Percentiles rank a stretch among this genome's conserved stretches.
Evolutionary conservation across 306 rosid genomes (phyloP).

Genomic region (Quercus alba): DNA sequence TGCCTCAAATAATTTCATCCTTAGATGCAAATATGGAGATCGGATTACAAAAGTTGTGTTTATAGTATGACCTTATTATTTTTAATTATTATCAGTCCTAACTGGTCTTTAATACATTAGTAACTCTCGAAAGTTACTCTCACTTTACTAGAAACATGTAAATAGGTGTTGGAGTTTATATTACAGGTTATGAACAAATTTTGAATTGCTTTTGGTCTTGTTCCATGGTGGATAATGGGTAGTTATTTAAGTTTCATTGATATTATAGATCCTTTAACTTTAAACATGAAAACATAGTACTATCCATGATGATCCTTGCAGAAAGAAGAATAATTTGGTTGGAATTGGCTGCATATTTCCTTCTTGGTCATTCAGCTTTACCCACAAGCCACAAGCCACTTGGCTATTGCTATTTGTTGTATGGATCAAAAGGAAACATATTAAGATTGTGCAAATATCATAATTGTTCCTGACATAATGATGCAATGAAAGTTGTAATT

Average conservation of each 20-base stretch:
- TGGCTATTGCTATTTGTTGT: no score
- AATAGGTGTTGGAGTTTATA: background rate
- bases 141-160: background rate
- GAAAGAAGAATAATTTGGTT: no score
- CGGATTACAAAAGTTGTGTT: conserved; percentile 68
- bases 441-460: no score
- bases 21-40: conserved; percentile 78
- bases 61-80: conserved; percentile 1
- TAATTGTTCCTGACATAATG: no score
- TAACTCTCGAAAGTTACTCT: no score
- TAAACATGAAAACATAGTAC: no score
- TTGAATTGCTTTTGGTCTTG: background rate
- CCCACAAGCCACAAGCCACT: no score
- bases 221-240: background rate
- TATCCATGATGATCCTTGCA: background rate
- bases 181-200: background rate
- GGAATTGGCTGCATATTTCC: no score
- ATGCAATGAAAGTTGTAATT: no score
- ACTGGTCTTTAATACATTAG: background rate
- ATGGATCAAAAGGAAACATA: no score
- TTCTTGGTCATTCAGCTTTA: no score
- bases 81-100: background rate
- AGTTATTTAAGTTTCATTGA: background rate
- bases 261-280: background rate
- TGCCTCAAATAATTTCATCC: conserved; percentile 80